These are phyloP conservation scores for Phycomyces blakesleeanus DNA, from an alignment of 192 early-diverging fungal species.

Conservation along the genomic window DNA sequence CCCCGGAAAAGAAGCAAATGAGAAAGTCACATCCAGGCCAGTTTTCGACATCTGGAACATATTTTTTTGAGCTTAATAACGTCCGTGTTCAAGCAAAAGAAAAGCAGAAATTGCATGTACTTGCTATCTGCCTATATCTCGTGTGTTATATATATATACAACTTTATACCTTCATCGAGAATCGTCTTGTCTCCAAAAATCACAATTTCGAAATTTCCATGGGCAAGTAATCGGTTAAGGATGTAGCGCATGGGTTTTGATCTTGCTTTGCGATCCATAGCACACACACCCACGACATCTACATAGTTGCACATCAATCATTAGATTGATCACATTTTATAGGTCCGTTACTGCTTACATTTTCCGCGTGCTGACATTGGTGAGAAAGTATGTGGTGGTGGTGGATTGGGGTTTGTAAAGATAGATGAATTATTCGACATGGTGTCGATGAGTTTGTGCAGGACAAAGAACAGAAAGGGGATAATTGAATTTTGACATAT, in stretches of 20 bases:
- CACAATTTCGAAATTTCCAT: conserved; percentile 72
- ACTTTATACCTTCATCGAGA: conserved; percentile 76
- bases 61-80: too few species aligned
- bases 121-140: background rate
- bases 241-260: conserved; percentile 97
- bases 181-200: conserved; percentile 97
- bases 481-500: too few species aligned
- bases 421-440: too few species aligned
- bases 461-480: too few species aligned
- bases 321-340: too few species aligned
- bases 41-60: conserved; percentile 63
- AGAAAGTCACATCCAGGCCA: conserved; percentile 96
- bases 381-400: background rate
- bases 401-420: too few species aligned
- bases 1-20: conserved; percentile 91
- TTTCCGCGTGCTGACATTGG: background rate
- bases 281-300: conserved; percentile 82
- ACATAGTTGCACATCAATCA: background rate
- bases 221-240: conserved; percentile 63
- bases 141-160: background rate
- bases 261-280: conserved; percentile 92
- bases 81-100: too few species aligned
- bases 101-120: too few species aligned
- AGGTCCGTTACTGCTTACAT: background rate
- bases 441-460: too few species aligned